Percentiles rank a stretch among this genome's conserved stretches.
Conservation (phyloP, 495 filamentous ascomycete species). For the Aspergillus carlsbadensis region DNA sequence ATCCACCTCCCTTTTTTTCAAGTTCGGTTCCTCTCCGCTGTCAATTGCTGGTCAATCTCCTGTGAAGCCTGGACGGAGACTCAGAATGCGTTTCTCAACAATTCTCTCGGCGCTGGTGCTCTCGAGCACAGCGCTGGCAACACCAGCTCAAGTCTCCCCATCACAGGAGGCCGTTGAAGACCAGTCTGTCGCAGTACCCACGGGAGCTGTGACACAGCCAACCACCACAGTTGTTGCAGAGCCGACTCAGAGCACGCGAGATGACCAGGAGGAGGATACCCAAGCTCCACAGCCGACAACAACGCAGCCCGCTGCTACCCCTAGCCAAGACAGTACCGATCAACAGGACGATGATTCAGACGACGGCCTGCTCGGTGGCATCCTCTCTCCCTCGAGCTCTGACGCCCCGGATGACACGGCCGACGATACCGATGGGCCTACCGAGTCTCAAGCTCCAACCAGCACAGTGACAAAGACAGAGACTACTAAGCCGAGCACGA, state of each 20-base stretch:
- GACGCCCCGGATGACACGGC: background rate
- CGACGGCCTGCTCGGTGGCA: background rate
- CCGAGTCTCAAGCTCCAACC: slow-evolving; percentile 6
- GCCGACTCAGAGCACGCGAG: background rate
- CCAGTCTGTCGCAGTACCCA: slow-evolving; percentile 11
- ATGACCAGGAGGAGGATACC: slow-evolving; percentile 7
- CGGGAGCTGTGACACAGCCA: slow-evolving; percentile 5
- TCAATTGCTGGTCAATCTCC: slow-evolving; percentile 17
- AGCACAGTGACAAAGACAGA: background rate
- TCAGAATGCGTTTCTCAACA: slow-evolving; percentile 34
- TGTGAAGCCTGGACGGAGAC: slow-evolving; percentile 15
- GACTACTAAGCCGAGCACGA: background rate
- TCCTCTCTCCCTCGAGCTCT: background rate
- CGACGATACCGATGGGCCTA: background rate
- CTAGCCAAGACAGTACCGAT: slow-evolving; percentile 1
- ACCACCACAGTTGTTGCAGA: slow-evolving; percentile 10
- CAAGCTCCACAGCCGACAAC: slow-evolving; percentile 9
- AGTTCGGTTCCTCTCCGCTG: slow-evolving; percentile 3
- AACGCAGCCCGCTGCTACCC: slow-evolving; percentile 4
- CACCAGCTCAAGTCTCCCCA: slow-evolving; percentile 21
- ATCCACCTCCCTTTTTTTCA: slow-evolving; percentile 10
- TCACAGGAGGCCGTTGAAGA: slow-evolving; percentile 14
- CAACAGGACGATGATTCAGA: background rate
- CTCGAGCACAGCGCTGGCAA: slow-evolving; percentile 31
- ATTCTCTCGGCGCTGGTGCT: slow-evolving; percentile 31